A percentile compares a stretch with the other conserved stretches of the same genome.
Conservation (phyloP, 2,329 filamentous ascomycete species). For the Bipolaris cookei region DNA sequence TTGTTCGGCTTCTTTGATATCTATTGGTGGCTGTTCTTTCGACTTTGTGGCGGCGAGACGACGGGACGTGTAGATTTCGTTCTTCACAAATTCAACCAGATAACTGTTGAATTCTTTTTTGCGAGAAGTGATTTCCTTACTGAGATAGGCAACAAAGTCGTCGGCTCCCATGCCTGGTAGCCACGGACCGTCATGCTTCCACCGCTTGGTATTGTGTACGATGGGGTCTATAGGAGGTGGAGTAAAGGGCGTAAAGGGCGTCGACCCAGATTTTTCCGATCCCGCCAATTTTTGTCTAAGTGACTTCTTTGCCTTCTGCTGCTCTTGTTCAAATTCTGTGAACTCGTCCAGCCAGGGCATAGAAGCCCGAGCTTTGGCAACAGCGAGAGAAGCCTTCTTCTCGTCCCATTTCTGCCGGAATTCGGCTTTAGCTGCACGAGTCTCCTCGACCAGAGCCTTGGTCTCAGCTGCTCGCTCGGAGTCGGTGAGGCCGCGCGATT, state of each 20-base stretch:
- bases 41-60: constrained; percentile 25
- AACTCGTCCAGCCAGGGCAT: constrained; percentile 11
- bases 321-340: constrained; percentile 7
- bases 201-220: constrained; percentile 50
- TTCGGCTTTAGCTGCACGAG: not conserved
- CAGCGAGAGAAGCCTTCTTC: not conserved
- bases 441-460: not conserved
- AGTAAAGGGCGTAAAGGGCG: constrained; percentile 29
- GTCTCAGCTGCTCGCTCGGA: not conserved
- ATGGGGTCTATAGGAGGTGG: constrained; percentile 29
- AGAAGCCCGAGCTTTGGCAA: not conserved
- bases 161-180: constrained; percentile 61
- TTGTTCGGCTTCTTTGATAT: constrained; percentile 31
- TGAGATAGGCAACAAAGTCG: constrained; percentile 61
- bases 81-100: constrained; percentile 41
- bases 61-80: constrained; percentile 42
- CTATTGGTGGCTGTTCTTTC: constrained; percentile 28
- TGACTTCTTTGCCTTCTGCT: constrained; percentile 5
- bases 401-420: not conserved
- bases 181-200: constrained; percentile 66
- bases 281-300: constrained; percentile 17
- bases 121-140: constrained; percentile 51
- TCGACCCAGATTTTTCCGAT: constrained; percentile 3
- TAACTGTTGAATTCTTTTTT: constrained; percentile 40
- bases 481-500: constrained; percentile 1